A percentile compares a stretch with the other conserved stretches of the same genome.
Evolutionary conservation across 2,329 filamentous ascomycete genomes (phyloP).

Genomic region (Coniochaeta prunicola): DNA sequence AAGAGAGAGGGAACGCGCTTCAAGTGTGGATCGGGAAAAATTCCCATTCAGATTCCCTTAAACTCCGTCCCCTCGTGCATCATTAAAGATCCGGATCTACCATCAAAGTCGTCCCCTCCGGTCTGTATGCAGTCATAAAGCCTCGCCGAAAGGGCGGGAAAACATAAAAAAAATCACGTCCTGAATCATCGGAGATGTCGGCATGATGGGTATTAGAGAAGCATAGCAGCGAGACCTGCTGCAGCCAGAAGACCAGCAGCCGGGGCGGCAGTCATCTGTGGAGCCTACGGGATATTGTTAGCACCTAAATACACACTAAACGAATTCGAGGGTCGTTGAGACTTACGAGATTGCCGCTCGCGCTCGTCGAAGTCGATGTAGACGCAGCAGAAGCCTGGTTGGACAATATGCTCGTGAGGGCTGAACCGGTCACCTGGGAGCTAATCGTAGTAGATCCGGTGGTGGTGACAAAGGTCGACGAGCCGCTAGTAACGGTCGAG

Average conservation of each 20-base stretch:
- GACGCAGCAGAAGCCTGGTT: slow-evolving; percentile 11
- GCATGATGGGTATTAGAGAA: slow-evolving; percentile 29
- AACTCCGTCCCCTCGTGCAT: neutral
- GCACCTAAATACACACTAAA: neutral
- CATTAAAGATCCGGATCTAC: slow-evolving; percentile 1
- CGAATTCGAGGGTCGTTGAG: too few species aligned
- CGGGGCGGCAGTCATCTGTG: slow-evolving; percentile 37
- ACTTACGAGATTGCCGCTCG: slow-evolving; percentile 19
- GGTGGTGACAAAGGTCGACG: slow-evolving; percentile 15
- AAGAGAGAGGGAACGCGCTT: neutral
- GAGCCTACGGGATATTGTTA: slow-evolving; percentile 15
- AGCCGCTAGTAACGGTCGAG: slow-evolving; percentile 9
- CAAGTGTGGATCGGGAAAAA: neutral
- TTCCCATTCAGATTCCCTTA: slow-evolving; percentile 1
- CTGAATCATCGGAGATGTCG: neutral
- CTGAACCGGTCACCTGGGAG: slow-evolving; percentile 12
- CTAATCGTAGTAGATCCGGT: slow-evolving; percentile 14
- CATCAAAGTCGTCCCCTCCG: neutral
- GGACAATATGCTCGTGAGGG: slow-evolving; percentile 13
- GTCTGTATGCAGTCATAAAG: slow-evolving; percentile 1
- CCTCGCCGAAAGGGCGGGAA: neutral
- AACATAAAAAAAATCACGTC: neutral
- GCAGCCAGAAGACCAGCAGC: slow-evolving; percentile 38
- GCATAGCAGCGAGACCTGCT: slow-evolving; percentile 39
- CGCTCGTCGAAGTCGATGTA: slow-evolving; percentile 7